Base-by-base conservation (phyloP, 768 basidiomycete genomes). In the Saitozyma podzolica region DNA sequence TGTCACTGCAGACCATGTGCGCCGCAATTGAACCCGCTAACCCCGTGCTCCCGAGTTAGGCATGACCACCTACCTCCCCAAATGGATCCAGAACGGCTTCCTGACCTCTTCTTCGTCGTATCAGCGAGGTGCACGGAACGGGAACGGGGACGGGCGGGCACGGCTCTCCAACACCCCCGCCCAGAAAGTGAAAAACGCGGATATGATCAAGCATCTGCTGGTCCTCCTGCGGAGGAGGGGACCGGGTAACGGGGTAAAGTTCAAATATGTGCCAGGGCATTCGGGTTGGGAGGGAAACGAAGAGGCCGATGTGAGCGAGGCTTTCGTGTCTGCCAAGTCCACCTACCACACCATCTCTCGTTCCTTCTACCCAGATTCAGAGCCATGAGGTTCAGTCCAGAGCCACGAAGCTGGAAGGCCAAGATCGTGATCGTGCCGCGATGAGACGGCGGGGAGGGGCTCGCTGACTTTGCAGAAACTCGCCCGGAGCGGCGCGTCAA, bases 241-340 rank as follows among this genome's bases (percentile, higher is more conserved):
- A 20, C 81, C 72, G 6, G 78, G 64, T 9, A 66, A 65, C 39
- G 59, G 64, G 17, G 84, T 94, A 50, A 76, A 75, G 43, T 83
- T 95, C 53, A 80, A 86, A 66, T 84, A 92, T 69, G 90, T 97
- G 59, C 84, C 85, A 61, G 94, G 88, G 0, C 94, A 96, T 71
- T 82, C 81, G 9, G 92, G 92, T 0, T 82, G 86, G 39, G 80
- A 80, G 57, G 94, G 94, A 0, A 97, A 97, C 74, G 93, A 97
- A 57, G 87, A 85, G 49, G 94, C 94, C 3, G 94, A 97, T 72
- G 78, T 79, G 63, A 67, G 78, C 69, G 29, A 29, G 29, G 29
- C 2, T 29, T 29, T 29, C 29, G 0, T 40, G 8, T 19, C 19
- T 29, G 13, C 11, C 55, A 3, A 50, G 11, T 43, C 9, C 29